These are phyloP conservation scores for Ophiorrhiza pumila DNA, from an alignment of 257 asterid species.

Conservation along the genomic window DNA sequence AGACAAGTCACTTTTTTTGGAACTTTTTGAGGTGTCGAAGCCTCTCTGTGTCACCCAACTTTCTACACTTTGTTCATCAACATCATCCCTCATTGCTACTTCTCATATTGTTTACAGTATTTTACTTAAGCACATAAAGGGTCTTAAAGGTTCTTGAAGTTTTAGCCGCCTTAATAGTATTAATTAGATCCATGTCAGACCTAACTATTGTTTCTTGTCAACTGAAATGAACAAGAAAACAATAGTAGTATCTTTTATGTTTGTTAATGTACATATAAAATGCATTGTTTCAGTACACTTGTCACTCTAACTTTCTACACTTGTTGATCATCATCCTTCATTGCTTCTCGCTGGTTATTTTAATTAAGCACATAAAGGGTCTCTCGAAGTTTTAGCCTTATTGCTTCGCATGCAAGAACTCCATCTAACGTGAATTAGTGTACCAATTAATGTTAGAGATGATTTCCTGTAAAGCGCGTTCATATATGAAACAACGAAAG, in stretches of 20 bases:
- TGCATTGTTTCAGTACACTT: no score
- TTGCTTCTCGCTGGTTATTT: not conserved
- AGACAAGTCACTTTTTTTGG: slow-evolving; percentile 12
- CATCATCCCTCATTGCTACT: not conserved
- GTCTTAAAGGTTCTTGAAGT: not conserved
- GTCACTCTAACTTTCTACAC: slow-evolving; percentile 28
- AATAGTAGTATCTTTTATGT: no score
- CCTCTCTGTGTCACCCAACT: slow-evolving; percentile 38
- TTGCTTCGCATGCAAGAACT: no score
- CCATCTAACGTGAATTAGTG: no score
- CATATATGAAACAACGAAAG: no score
- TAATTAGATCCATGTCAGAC: no score
- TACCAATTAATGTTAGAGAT: no score
- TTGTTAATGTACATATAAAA: no score
- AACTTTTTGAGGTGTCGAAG: slow-evolving; percentile 21
- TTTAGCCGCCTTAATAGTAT: not conserved
- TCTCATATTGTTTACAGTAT: not conserved
- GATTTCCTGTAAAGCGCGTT: no score
- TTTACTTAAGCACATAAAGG: not conserved
- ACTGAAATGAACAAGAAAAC: not conserved
- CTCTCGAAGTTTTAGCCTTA: no score
- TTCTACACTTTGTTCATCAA: not conserved
- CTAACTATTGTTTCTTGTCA: no score
- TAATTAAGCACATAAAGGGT: no score
- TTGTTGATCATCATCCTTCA: not conserved